Evolutionary conservation across 1,284 basidiomycete species (phyloP), one percentile per base, ranked within the genome.

Genomic region (Trametes polyzona): DNA sequence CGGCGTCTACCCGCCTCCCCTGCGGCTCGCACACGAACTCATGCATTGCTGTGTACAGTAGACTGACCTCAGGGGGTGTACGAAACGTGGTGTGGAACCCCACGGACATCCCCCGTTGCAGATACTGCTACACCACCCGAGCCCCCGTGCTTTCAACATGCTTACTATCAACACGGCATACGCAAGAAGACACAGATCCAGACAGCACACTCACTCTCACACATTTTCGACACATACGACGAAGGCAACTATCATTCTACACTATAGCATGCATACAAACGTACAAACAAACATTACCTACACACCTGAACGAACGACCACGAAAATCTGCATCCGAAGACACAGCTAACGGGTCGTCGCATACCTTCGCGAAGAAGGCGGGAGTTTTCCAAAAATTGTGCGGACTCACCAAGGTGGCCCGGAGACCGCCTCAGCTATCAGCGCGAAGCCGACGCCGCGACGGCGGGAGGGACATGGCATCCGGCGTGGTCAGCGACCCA

Each of bases 341-440:
- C 32, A 29, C 56, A 65, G 58, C 61, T 57, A 58, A 50, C 40
- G 24, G 21, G 32, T 32, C 40, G 30, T 16, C 39, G 24, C 21
- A 49, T 24, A 42, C 59, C 68, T 67, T 66, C 70, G 41, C 69
- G 60, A 72, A 68, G 69, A 67, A 67, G 65, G 62, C 50, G 42
- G 43, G 47, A 24, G 52, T 4, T n/a, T 43, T 56, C 62, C 59
- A 72, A 72, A 72, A 69, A 70, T 71, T 71, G 47, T 58, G 66
- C 66, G 65, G 64, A 59, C 49, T 35, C n/a, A 49, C 37, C 37
- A 53, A 17, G 42, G 24, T 47, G 19, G 24, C 17, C 36, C 48
- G 39, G 42, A 17, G 54, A 49, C 40, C 48, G 19, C 47, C 39
- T 26, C 14, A 37, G 47, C 40, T 48, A 52, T 48, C 55, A 49